These are phyloP conservation scores for Mycotypha africana DNA, from an alignment of 371 early-diverging fungal species.

Conservation along the genomic window DNA sequence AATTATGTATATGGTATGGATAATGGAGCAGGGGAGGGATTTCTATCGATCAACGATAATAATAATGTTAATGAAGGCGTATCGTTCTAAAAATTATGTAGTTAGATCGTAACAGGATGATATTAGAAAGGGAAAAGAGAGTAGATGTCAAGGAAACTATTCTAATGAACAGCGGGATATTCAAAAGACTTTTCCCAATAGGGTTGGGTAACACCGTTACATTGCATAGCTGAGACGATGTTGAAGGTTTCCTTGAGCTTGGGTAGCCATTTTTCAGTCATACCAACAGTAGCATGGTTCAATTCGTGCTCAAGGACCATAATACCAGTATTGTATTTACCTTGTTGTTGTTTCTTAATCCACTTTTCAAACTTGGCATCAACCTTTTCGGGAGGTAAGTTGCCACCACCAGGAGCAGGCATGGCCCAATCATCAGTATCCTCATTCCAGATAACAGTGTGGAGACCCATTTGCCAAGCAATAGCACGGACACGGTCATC, in stretches of 20 bases:
- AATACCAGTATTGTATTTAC: conserved; percentile 29
- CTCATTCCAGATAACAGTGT: conserved; percentile 21
- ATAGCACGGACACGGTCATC: conserved; percentile 45
- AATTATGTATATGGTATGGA: no score
- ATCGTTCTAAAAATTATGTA: no score
- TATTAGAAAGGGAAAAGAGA: no score
- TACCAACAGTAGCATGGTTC: conserved; percentile 25
- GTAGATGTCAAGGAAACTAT: no score
- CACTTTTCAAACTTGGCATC: conserved; percentile 31
- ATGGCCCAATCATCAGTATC: background rate
- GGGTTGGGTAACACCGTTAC: conserved; percentile 22
- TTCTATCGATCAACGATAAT: no score
- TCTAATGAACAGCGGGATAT: no score
- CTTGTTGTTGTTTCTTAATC: conserved; percentile 20
- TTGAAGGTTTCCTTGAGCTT: conserved; percentile 25
- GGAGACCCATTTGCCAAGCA: conserved; percentile 40
- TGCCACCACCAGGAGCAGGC: no score
- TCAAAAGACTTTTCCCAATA: conserved; percentile 44
- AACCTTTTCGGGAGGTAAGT: conserved; percentile 9
- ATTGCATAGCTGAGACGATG: conserved; percentile 29
- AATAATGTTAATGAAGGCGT: no score
- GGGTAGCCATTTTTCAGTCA: conserved; percentile 39
- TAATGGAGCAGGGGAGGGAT: no score
- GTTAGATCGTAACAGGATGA: no score
- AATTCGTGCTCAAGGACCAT: conserved; percentile 41